Base-by-base conservation (phyloP, 2,329 filamentous ascomycete species). In the Alternaria ventricosa region DNA sequence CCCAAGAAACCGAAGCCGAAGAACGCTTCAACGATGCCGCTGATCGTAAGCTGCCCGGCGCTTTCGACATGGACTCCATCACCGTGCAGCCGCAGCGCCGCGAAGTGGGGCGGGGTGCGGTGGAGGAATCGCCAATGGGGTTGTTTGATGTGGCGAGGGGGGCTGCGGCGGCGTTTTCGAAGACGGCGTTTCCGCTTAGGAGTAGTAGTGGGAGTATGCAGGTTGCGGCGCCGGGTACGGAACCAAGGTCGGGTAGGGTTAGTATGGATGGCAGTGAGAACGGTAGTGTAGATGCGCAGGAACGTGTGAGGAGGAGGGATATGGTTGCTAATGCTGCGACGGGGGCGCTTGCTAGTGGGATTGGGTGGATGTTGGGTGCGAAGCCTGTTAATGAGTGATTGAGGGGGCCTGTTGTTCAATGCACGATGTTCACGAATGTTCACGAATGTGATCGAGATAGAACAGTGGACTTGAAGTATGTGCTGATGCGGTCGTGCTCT, bases 11-110 rank as follows among this genome's bases (percentile, higher is more conserved):
- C 5, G 88, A 87, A 59, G 87, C 87, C 45, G 92, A 93, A 72
- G 83, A 86, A n/a, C 88, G 87, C 2, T 93, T 91, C 86, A 90
- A 93, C 72, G 86, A 88, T 12, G 85, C 86, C 15, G 90, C 86
- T 1, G 89, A 92, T 68, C 74, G 85, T 43, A 84, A 85, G 60
- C 58, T 86, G 3, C 83, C 85, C 0, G 84, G 84, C 6, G 79
- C 81, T 7, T 86, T 85, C 64, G 73, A 77, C 3, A 79, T 78
- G 10, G 75, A 78, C 7, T 67, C 68, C 12, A 61, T 68, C 41
- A 70, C 69, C 51, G 69, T 71, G 13, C 84, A 82, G 69, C 81
- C 78, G 23, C 36, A 41, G 36, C 77, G 80, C 20, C 77, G 79
- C 27, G 82, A 82, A 69, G 78, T 82, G 68, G 80, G 79, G 3